Percentiles rank a stretch among this genome's conserved stretches.
Evolutionary conservation across 2,329 filamentous ascomycete species (phyloP).

Genomic region (Pseudogymnoascus sp.): DNA sequence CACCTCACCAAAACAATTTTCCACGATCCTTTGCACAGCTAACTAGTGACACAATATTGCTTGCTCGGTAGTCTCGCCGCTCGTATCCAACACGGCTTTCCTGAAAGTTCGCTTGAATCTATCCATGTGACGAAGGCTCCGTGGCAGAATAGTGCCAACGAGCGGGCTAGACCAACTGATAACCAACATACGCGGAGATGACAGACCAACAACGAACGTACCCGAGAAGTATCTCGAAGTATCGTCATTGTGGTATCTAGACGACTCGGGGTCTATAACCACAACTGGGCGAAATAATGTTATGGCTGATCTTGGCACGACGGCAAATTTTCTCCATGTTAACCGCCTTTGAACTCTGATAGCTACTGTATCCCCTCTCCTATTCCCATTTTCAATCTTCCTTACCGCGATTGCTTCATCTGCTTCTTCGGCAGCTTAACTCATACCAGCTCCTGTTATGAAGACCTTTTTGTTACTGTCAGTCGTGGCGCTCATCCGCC

Average conservation of each 20-base stretch:
- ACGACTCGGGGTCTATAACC: background rate
- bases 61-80: background rate
- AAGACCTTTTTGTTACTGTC: background rate
- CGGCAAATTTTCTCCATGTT: background rate
- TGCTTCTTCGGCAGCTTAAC: background rate
- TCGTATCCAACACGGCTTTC: background rate
- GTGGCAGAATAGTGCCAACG: background rate
- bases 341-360: background rate
- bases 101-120: background rate
- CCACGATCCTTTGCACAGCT: too few relatives aligned
- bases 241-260: background rate
- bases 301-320: background rate
- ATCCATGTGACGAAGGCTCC: background rate
- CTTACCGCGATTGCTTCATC: background rate
- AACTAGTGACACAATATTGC: background rate
- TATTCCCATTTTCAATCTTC: background rate
- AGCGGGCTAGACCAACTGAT: background rate
- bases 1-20: too few relatives aligned
- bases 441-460: background rate
- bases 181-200: background rate
- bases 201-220: background rate
- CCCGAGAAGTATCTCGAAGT: background rate
- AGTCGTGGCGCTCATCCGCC: background rate
- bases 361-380: background rate
- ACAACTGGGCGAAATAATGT: background rate